A percentile compares a stretch with the other conserved stretches of the same genome.
phyloP scores from a whole-genome alignment of 2,329 filamentous ascomycete species.

The Sphaerulina musiva region DNA sequence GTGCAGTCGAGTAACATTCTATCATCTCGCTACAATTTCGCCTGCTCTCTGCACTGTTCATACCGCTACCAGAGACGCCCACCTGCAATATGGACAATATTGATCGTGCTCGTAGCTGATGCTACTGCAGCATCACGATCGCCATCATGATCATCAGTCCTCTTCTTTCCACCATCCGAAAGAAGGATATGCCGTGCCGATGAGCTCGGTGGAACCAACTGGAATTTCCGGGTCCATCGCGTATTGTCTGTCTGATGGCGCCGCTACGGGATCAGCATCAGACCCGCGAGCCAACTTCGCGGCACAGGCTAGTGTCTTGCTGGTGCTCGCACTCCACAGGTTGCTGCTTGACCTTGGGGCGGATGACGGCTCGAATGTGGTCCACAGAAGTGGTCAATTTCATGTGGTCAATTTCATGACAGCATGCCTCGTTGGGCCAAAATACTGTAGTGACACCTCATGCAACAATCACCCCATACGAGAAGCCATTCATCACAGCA shows the following conservation, averaged over 20 bases:
- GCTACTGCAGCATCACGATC: not conserved
- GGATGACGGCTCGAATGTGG: slow-evolving; percentile 1
- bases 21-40: slow-evolving; percentile 19
- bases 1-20: slow-evolving; percentile 3
- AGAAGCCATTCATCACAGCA: not conserved
- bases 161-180: too few relatives aligned
- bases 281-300: slow-evolving; percentile 13
- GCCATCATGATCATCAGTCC: too few relatives aligned
- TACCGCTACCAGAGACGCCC: slow-evolving; percentile 3
- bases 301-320: slow-evolving; percentile 4
- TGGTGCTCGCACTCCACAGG: not conserved
- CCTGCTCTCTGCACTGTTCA: slow-evolving; percentile 9
- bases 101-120: not conserved
- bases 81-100: slow-evolving; percentile 7
- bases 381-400: not conserved
- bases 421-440: not conserved
- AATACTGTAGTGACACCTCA: slow-evolving; percentile 1
- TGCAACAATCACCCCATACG: slow-evolving; percentile 4
- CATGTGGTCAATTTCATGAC: not conserved
- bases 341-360: not conserved
- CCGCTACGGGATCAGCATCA: slow-evolving; percentile 12
- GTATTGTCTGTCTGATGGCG: not conserved
- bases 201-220: slow-evolving; percentile 3
- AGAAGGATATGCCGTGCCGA: not conserved
- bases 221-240: slow-evolving; percentile 4